Base-by-base conservation (phyloP, 129 eudicot species). In the Gnaphalium uliginosum region DNA sequence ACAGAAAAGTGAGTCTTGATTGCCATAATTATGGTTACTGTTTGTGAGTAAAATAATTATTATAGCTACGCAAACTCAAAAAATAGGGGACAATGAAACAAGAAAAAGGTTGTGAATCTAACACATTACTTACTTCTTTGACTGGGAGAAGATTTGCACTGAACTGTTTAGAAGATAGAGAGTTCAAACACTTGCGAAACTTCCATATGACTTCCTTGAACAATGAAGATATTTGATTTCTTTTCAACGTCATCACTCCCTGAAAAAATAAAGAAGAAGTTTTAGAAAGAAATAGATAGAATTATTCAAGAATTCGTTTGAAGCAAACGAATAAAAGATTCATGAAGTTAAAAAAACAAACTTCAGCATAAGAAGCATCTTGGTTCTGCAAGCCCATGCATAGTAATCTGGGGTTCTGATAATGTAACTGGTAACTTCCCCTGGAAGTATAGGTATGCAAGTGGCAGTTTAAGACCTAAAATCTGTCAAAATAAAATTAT, bases 321-420 rank as follows among this genome's bases (percentile, higher is more conserved):
- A 68, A 24, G 17, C 24, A 23, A 65, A 29, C 23, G 10, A 69
- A 17, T 46, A 35, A 74, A 27, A 18, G 30, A 26, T 17, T 29
- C 65, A 22, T 25, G 50, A 61, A 63, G 65, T 27, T 18, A 30
- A 39, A 48, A n/a, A 35, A 65, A 37, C 68, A 68, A 82, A 95
- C 99, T 96, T 87, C 92, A 5, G 88, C 58, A 76, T 73, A 76
- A 60, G 96, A 85, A 74, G 87, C 76, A 67, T 95, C 91, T 81
- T 87, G 93, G 70, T 78, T 76, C 87, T 95, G 99, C 87, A 91
- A 86, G 48, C 97, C 99, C 81, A 86, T 84, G 83, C 93, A 87
- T 48, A 95, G 87, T 79, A 95, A 83, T 48, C 76, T 95, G 92
- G 19, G 80, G 87, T 75, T 71, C 75, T 5, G 93, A 87, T 41